Evolutionary conservation across 148 eudicot species (phyloP), one percentile per base, ranked within the genome.

Genomic region (Nepenthes mirabilis): DNA sequence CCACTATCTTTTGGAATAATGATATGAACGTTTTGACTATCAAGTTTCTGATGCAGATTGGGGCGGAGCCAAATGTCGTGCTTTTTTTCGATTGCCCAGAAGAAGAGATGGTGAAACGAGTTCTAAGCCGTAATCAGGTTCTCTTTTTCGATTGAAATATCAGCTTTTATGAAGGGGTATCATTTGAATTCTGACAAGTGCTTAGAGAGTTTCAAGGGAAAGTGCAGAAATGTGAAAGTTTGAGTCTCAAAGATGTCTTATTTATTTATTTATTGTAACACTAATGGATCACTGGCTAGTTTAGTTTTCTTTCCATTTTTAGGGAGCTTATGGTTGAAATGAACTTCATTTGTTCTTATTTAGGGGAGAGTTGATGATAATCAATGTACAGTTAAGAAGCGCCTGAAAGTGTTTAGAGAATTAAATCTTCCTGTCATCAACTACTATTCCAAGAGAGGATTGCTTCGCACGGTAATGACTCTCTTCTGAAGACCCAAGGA

Each of bases 61-160:
- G 97, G 63, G 66, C 80, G 56, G 88, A 81, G 57, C 97, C 97
- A 64, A 75, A 83, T 63, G 72, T 85, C 56, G 97, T 91, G 72
- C 95, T 91, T 60, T 91, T 91, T 77, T 91, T 91, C 72, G 97
- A 91, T 72, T 91, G 90, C 65, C 85, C 95, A 45, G 86, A 87
- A 61, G 90, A 85, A 63, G 88, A 70, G 74, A 91, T 91, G 97
- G 70, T 91, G 75, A 83, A 81, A 69, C 85, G 97, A 73, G 85
- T 88, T 58, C 69, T 85, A 37, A 80, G 78, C 57, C 94, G 97
- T 72, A 88, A 88, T 50, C 79, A 91, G 95, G 97, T 86, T 52
- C 62, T 57, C 67, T 53, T 36, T 33, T 53, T 52, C 0, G 2
- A 33, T 32, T 11, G 36, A 14, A 14, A 55, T 6, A 23, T 23